These are phyloP conservation scores for Sedum album DNA, from an alignment of 164 flowering plant genomes.

Conservation along the genomic window DNA sequence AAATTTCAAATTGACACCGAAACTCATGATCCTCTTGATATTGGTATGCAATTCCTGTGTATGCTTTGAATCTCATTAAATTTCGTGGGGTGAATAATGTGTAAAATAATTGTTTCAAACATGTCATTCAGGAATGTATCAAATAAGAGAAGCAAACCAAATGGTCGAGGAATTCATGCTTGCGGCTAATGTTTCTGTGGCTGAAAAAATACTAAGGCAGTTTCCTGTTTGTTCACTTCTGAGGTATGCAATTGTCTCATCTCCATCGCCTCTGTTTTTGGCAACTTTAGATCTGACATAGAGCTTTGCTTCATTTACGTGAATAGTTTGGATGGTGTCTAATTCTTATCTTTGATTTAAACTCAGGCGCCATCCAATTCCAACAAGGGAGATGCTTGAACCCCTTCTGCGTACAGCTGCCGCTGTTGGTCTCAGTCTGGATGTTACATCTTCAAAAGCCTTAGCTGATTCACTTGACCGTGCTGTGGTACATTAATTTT, in stretches of 20 bases:
- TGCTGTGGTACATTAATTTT: constrained; percentile 55
- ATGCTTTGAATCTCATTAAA: background rate
- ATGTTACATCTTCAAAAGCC: constrained; percentile 87
- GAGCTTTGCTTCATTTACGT: background rate
- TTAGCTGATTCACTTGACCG: constrained; percentile 95
- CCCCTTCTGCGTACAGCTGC: constrained; percentile 85
- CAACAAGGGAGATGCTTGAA: constrained; percentile 94
- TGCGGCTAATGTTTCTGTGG: constrained; percentile 97
- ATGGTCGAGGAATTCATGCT: constrained; percentile 99
- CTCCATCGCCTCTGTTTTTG: too few relatives aligned
- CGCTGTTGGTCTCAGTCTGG: constrained; percentile 79
- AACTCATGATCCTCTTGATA: constrained; percentile 99
- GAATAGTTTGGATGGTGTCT: background rate
- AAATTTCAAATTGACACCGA: constrained; percentile 98
- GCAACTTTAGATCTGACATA: background rate
- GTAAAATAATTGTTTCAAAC: background rate
- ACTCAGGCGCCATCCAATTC: constrained; percentile 94
- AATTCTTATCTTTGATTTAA: background rate
- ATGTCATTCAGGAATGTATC: constrained; percentile 99
- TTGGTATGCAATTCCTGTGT: constrained; percentile 45
- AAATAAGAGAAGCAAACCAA: constrained; percentile 98
- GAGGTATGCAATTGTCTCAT: constrained; percentile 37
- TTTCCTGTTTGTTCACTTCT: constrained; percentile 67
- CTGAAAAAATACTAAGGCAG: constrained; percentile 70
- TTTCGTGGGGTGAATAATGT: background rate